phyloP scores from a whole-genome alignment of 2,329 filamentous ascomycete species.

The Ophiobolus disseminans region DNA sequence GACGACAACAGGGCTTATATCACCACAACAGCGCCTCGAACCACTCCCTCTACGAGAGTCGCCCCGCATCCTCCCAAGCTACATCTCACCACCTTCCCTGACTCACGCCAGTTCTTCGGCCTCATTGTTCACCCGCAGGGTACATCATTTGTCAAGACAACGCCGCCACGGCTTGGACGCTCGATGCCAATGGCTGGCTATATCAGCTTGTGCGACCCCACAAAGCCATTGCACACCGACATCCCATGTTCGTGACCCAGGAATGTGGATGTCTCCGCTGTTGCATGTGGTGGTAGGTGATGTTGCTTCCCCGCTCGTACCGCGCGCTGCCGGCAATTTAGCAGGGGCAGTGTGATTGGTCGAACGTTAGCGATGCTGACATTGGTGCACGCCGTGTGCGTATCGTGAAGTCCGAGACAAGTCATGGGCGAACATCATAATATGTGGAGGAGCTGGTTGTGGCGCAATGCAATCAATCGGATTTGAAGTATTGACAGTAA shows the following conservation, averaged over 20 bases:
- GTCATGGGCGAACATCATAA: too few relatives aligned
- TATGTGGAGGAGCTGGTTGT: too few relatives aligned
- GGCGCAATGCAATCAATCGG: too few relatives aligned
- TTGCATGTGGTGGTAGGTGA: not conserved
- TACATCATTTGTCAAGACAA: not conserved
- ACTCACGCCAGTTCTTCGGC: not conserved
- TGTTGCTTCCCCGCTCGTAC: not conserved
- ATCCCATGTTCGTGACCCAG: not conserved
- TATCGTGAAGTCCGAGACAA: not conserved
- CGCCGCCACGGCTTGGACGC: not conserved
- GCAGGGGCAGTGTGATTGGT: not conserved
- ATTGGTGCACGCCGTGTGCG: not conserved
- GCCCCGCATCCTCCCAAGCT: not conserved
- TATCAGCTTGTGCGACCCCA: not conserved
- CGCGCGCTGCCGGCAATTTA: constrained; percentile 2
- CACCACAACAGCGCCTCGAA: not conserved
- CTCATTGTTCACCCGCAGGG: not conserved
- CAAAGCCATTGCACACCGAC: not conserved
- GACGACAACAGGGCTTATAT: not conserved
- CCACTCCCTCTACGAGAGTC: not conserved
- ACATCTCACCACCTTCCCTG: not conserved
- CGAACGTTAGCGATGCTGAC: not conserved
- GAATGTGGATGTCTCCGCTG: not conserved
- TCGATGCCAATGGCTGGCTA: not conserved
- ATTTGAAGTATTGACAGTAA: too few relatives aligned